Evolutionary conservation across 495 filamentous ascomycete genomes (phyloP), one percentile per base, ranked within the genome.

Genomic region (Astrothelium subdiscretum): DNA sequence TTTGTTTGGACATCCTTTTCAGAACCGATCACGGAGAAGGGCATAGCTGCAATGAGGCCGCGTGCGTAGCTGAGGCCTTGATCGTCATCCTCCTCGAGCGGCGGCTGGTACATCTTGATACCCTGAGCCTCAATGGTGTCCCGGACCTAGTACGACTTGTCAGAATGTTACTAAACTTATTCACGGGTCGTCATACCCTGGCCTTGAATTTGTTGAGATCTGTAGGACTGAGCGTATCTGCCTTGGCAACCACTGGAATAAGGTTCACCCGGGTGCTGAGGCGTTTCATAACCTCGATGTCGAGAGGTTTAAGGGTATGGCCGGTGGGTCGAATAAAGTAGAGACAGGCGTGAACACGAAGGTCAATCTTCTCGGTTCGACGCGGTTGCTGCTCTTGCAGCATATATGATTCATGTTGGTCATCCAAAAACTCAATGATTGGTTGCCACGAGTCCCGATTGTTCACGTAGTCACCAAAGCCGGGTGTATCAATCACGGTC

Each of bases 331-430:
- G 82, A 76, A 98, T 97, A 80, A 98, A 98, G 83, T 98, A 98
- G 72, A 98, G 76, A 77, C 94, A 98, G 58, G 95, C 90, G 73
- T 98, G 94, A 44, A 98, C 94, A 78, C 94, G 91, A 75, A 98
- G 89, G 73, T 98, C 94, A 69, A 98, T 97, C 84, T 97, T 98
- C 78, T 97, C 94, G 64, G 86, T 86, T 68, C 94, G 90, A 76
- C 90, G 90, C 66, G 94, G 94, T 77, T 98, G 94, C 78, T 98
- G 94, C 84, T 98, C 94, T 82, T 98, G 94, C 72, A 98, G 82
- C 94, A 98, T 98, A 74, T 98, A 98, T 15, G 94, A 97, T 81
- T 98, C 94, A 77, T 98, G 94, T 82, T 98, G 94, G 78, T 98
- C 94, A 77, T 98, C 94, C 69, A 98, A 79, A 81, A 98, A 98